phyloP scores from a whole-genome alignment of 768 basidiomycete species.

The Boletus huronensis region DNA sequence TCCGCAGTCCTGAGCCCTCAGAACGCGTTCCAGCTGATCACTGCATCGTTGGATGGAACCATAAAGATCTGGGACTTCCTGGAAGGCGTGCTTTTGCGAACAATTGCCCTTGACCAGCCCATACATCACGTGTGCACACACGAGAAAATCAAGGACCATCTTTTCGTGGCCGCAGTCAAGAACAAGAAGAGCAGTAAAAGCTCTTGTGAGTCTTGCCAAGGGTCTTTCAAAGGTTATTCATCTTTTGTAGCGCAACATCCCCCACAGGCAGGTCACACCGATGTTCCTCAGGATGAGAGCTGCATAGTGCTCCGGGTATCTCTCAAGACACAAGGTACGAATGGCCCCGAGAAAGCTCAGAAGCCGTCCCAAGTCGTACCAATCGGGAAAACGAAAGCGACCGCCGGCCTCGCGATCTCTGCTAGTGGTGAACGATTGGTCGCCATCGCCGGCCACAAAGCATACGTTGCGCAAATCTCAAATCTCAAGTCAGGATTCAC shows the following conservation, averaged over 20 bases:
- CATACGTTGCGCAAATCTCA: conserved; percentile 65
- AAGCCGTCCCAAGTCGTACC: conserved; percentile 48
- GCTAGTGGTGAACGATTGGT: conserved; percentile 77
- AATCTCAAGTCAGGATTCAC: conserved; percentile 64
- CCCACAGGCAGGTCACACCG: neutral
- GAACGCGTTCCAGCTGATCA: conserved; percentile 88
- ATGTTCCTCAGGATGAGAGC: conserved; percentile 39
- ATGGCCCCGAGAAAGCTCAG: conserved; percentile 38
- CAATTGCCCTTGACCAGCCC: conserved; percentile 64
- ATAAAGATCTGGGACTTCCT: conserved; percentile 93
- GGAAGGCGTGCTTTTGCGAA: conserved; percentile 75
- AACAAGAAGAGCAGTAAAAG: conserved; percentile 42
- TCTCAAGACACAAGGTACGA: conserved; percentile 40
- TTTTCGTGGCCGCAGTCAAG: conserved; percentile 68
- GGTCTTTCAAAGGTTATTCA: neutral
- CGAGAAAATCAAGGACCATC: conserved; percentile 57
- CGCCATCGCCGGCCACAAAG: conserved; percentile 68
- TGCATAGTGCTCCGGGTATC: conserved; percentile 59
- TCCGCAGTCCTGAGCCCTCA: conserved; percentile 74
- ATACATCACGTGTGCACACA: conserved; percentile 73
- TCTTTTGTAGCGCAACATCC: conserved; percentile 8
- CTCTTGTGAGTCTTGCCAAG: conserved; percentile 11
- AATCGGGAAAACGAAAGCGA: conserved; percentile 65
- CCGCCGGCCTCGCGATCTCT: conserved; percentile 67
- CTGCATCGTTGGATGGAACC: conserved; percentile 78